Evolutionary conservation across 768 basidiomycete species (phyloP).

Genomic region (Macrolepiota dolichaula): DNA sequence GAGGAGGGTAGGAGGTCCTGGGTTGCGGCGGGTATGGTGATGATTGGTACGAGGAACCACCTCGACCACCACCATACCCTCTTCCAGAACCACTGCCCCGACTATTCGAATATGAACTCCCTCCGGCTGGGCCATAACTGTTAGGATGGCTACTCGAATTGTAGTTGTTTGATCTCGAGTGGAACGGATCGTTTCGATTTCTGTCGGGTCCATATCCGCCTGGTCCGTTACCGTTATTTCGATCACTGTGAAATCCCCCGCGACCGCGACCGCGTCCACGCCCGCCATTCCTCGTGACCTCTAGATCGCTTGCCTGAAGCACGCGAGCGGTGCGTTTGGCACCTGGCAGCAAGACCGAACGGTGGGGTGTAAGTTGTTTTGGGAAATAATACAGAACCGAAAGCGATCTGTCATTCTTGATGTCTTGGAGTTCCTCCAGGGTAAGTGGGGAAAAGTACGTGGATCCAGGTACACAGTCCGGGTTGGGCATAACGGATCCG

Average conservation of each 20-base stretch:
- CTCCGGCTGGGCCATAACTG: slow-evolving; percentile 20
- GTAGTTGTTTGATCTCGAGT: slow-evolving; percentile 38
- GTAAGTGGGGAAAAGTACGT: slow-evolving; percentile 79
- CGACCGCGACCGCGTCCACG: slow-evolving; percentile 53
- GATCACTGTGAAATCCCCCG: slow-evolving; percentile 24
- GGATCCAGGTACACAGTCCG: slow-evolving; percentile 87
- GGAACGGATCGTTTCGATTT: slow-evolving; percentile 44
- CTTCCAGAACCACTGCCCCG: slow-evolving; percentile 14
- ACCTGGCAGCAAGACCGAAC: slow-evolving; percentile 77
- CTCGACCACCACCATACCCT: slow-evolving; percentile 25
- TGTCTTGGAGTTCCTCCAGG: slow-evolving; percentile 63
- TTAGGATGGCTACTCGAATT: slow-evolving; percentile 24
- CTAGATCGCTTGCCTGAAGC: slow-evolving; percentile 69
- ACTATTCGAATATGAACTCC: slow-evolving; percentile 18
- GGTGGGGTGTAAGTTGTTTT: slow-evolving; percentile 80
- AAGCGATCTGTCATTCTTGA: slow-evolving; percentile 82
- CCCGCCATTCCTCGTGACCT: slow-evolving; percentile 57
- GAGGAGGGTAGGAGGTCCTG: slow-evolving; percentile 7
- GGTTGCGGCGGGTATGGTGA: slow-evolving; percentile 5
- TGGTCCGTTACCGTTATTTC: slow-evolving; percentile 26
- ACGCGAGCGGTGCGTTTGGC: slow-evolving; percentile 54
- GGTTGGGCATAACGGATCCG: slow-evolving; percentile 79
- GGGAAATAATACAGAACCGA: slow-evolving; percentile 91
- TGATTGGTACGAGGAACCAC: slow-evolving; percentile 17
- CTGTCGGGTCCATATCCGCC: slow-evolving; percentile 32